Evolutionary conservation across 495 filamentous ascomycete genomes (phyloP), one percentile per base, ranked within the genome.

Genomic region (Trichoderma asperelloides): DNA sequence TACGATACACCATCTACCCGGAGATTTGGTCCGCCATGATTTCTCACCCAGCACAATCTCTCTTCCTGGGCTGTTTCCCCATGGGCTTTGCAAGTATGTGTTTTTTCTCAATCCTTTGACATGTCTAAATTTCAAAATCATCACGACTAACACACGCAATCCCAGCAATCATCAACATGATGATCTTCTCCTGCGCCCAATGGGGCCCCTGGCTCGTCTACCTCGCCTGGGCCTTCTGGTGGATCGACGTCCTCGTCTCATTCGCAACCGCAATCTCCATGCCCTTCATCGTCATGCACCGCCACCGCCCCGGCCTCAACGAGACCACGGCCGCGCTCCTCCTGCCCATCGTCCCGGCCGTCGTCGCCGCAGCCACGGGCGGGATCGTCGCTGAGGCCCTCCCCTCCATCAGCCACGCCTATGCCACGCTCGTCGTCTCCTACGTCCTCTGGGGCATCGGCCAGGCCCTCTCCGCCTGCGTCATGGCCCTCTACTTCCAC

Each of bases 381-480:
- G 80, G 75, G 21, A 71, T 87, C 30, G 84, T 89, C 0, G 85
- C 87, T 0, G 78, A 73, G 15, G 74, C 80, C 1, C 74, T 89
- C 0, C 78, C 80, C 1, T 78, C 86, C 57, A 72, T 76, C 3
- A 73, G 84, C 60, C 78, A 85, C 67, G 82, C 81, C 1, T 76
- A 89, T 0, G 81, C 81, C 78, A 89, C 86, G 0, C 43, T 89
- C 6, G 70, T 87, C 9, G 73, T 75, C 15, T 80, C 78, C 63
- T 88, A 88, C 68, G 75, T 87, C 13, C 79, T 89, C 21, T 88
- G 84, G 82, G 87, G 86, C 0, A 84, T 78, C 13, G 86, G 87
- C 0, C 68, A 85, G 12, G 84, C 85, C 0, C 77, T 89, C 7
- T 80, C 84, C 2, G 68, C 84, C 73, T 77, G 79, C 68, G 76